A percentile compares a stretch with the other conserved stretches of the same genome.
phyloP scores from a whole-genome alignment of 768 basidiomycete genomes.

The Favolaschia claudopus region DNA sequence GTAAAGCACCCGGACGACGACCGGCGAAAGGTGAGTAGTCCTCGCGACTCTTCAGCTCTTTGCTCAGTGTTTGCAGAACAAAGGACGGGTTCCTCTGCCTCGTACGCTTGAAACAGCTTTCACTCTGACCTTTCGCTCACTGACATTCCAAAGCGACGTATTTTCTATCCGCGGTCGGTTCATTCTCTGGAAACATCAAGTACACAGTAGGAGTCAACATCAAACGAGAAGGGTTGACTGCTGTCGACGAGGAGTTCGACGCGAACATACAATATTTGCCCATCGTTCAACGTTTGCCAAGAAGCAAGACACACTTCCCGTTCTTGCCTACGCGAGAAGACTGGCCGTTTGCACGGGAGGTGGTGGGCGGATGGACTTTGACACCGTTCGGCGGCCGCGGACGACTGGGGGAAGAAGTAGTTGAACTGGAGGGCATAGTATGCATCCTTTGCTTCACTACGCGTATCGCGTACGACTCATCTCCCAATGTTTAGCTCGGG shows the following conservation, averaged over 20 bases:
- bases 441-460: not conserved
- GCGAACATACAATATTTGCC: constrained; percentile 18
- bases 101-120: not conserved
- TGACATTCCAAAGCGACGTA: constrained; percentile 7
- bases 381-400: constrained; percentile 26
- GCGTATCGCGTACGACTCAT: not conserved
- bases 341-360: constrained; percentile 23
- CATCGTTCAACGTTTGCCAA: constrained; percentile 3
- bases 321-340: constrained; percentile 22
- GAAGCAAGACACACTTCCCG: constrained; percentile 17
- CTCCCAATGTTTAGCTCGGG: constrained; percentile 15
- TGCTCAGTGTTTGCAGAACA: constrained; percentile 6
- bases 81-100: constrained; percentile 19
- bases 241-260: constrained; percentile 23
- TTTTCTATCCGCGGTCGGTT: not conserved
- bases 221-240: constrained; percentile 11
- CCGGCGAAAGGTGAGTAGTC: not conserved
- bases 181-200: constrained; percentile 16
- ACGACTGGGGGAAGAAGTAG: constrained; percentile 13
- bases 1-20: constrained; percentile 15
- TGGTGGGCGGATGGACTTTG: constrained; percentile 23
- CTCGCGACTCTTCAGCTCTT: not conserved
- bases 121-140: not conserved
- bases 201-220: constrained; percentile 18
- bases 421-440: constrained; percentile 23